Conservation (phyloP, 352 stramenopile species). For the Pythium coloratum region DNA sequence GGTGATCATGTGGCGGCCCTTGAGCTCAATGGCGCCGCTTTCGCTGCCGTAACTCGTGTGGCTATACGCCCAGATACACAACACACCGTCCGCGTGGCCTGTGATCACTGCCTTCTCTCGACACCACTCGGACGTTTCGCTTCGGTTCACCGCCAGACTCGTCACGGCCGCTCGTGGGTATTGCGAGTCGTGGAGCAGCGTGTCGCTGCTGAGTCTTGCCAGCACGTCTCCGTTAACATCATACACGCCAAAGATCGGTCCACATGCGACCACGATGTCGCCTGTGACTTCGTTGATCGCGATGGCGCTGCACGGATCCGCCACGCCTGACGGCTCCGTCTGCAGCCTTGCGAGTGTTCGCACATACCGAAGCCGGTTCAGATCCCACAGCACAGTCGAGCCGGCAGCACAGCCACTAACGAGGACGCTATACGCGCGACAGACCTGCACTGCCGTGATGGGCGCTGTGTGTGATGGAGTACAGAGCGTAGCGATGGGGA, state of each 20-base stretch:
- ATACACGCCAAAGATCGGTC: constrained; percentile 54
- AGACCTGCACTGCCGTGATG: constrained; percentile 58
- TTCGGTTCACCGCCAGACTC: constrained; percentile 47
- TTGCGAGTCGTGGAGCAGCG: constrained; percentile 45
- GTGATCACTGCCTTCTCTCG: constrained; percentile 65
- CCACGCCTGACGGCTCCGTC: constrained; percentile 4
- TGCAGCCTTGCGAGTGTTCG: constrained; percentile 35
- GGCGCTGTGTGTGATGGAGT: constrained; percentile 37
- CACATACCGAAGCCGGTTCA: constrained; percentile 64
- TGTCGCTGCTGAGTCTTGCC: constrained; percentile 45
- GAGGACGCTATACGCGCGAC: constrained; percentile 60
- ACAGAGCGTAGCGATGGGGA: constrained; percentile 42
- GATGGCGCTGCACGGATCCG: constrained; percentile 41
- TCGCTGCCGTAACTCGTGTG: constrained; percentile 42
- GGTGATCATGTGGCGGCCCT: constrained; percentile 44
- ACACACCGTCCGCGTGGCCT: constrained; percentile 55
- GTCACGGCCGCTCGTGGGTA: constrained; percentile 41
- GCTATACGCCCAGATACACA: constrained; percentile 69
- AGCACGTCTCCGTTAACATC: constrained; percentile 67
- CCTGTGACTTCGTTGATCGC: constrained; percentile 68
- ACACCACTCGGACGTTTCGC: constrained; percentile 56
- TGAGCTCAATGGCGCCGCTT: constrained; percentile 53
- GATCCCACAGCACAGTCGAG: constrained; percentile 63
- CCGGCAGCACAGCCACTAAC: constrained; percentile 62
- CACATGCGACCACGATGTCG: constrained; percentile 57